A percentile compares a stretch with the other conserved stretches of the same genome.
These are phyloP conservation scores for Sanghuangporus weigelae DNA, from an alignment of 1,284 basidiomycete genomes.

Conservation along the genomic window DNA sequence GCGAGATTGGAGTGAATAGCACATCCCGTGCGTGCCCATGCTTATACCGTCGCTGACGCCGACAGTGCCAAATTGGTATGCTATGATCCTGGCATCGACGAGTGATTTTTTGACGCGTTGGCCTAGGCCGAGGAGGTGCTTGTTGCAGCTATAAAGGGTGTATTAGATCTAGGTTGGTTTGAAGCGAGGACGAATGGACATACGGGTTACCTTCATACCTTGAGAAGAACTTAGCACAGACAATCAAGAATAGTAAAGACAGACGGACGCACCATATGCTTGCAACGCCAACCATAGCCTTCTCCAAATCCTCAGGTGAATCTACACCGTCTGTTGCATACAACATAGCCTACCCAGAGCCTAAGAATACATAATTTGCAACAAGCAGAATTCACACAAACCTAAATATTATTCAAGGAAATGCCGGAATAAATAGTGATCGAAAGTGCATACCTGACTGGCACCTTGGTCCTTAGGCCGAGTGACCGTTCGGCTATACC, in stretches of 20 bases:
- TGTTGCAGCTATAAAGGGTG: conserved; percentile 68
- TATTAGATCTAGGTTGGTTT: conserved; percentile 5
- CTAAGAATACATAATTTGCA: neutral
- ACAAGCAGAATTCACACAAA: neutral
- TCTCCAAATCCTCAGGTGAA: conserved; percentile 76
- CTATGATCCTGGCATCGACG: conserved; percentile 70
- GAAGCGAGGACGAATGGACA: conserved; percentile 26
- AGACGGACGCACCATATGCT: conserved; percentile 77
- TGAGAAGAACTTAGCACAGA: conserved; percentile 25
- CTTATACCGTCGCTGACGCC: conserved; percentile 98
- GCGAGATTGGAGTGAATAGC: conserved; percentile 91
- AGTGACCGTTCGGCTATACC: conserved; percentile 79
- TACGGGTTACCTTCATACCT: conserved; percentile 89
- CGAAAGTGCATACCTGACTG: conserved; percentile 60
- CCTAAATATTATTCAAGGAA: neutral
- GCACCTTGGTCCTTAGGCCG: conserved; percentile 91
- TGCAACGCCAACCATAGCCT: conserved; percentile 93
- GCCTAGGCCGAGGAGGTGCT: conserved; percentile 86
- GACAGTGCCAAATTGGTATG: conserved; percentile 96
- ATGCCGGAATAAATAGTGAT: neutral
- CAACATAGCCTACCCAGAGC: conserved; percentile 76
- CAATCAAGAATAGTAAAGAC: conserved; percentile 11
- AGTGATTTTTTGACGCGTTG: conserved; percentile 83
- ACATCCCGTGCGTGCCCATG: conserved; percentile 93
- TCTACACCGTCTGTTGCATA: conserved; percentile 91